These are phyloP conservation scores for Colletotrichum filicis DNA, from an alignment of 2,329 filamentous ascomycete species.

Conservation along the genomic window DNA sequence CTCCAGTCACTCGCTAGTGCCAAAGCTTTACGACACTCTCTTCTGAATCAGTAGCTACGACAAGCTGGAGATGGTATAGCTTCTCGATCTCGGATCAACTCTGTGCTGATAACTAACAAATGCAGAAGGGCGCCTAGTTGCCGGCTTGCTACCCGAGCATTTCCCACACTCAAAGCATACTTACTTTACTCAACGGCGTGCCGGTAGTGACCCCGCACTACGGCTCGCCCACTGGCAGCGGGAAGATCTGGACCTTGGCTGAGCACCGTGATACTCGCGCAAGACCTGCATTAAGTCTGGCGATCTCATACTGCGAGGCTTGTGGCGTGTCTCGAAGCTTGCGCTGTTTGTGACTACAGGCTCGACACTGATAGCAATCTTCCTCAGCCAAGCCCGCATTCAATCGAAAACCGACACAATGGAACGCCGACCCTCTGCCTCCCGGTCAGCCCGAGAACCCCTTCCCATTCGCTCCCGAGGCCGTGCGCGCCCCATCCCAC, in stretches of 20 bases:
- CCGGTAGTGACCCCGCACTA: no score
- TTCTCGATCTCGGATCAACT: no score
- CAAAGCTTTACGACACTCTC: no score
- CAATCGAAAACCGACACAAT: constrained; percentile 17
- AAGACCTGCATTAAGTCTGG: neutral
- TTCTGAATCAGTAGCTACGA: no score
- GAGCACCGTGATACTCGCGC: neutral
- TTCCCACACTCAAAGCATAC: no score
- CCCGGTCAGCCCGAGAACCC: constrained; percentile 26
- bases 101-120: no score
- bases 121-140: no score
- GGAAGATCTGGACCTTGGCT: neutral
- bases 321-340: neutral
- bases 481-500: neutral
- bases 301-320: neutral
- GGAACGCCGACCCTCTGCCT: constrained; percentile 7
- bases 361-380: neutral
- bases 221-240: no score
- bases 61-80: no score
- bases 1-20: no score
- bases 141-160: no score
- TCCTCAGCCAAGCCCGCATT: constrained; percentile 1
- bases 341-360: neutral
- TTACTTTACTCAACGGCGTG: no score
- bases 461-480: constrained; percentile 3